phyloP scores from a whole-genome alignment of 352 stramenopile genomes.

The Phytophthora constricta region DNA sequence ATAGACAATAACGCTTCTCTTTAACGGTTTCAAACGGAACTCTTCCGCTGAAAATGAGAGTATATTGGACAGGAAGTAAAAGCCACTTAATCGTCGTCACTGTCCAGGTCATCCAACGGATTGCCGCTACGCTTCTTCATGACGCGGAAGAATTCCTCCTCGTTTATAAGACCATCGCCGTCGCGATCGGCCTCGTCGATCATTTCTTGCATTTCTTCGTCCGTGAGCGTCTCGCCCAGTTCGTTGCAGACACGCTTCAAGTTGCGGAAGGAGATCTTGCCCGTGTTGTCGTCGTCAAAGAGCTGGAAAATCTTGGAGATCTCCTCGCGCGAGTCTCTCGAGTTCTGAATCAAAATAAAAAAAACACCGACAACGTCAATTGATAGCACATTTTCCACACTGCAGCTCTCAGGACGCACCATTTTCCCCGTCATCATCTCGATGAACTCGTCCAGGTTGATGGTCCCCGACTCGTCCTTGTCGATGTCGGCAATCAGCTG shows the following conservation, averaged over 20 bases:
- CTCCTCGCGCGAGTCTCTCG: slow-evolving; percentile 90
- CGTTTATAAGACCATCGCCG: slow-evolving; percentile 93
- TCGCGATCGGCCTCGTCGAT: slow-evolving; percentile 95
- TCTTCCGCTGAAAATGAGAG: background rate
- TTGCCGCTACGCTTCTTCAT: slow-evolving; percentile 96
- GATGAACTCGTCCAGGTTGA: slow-evolving; percentile 94
- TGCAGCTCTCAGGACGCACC: slow-evolving; percentile 36
- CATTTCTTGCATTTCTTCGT: slow-evolving; percentile 93
- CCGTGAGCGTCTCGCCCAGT: slow-evolving; percentile 69
- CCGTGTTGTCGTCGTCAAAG: slow-evolving; percentile 96
- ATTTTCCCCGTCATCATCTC: slow-evolving; percentile 96
- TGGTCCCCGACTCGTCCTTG: slow-evolving; percentile 91
- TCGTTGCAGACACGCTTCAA: slow-evolving; percentile 94
- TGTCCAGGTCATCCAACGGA: slow-evolving; percentile 91
- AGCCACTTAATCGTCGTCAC: slow-evolving; percentile 82
- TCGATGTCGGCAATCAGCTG: slow-evolving; percentile 94
- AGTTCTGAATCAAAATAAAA: slow-evolving; percentile 48
- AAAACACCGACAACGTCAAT: background rate
- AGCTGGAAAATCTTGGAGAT: slow-evolving; percentile 95
- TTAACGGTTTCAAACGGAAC: slow-evolving; percentile 18
- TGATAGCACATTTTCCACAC: too few species aligned
- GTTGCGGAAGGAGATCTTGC: slow-evolving; percentile 95
- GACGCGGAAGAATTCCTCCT: slow-evolving; percentile 95
- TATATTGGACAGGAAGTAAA: background rate
- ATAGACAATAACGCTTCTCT: slow-evolving; percentile 32